Percentiles rank a stretch among this genome's conserved stretches.
phyloP scores from a whole-genome alignment of 1,284 basidiomycete species.

The Trametes polyzona region DNA sequence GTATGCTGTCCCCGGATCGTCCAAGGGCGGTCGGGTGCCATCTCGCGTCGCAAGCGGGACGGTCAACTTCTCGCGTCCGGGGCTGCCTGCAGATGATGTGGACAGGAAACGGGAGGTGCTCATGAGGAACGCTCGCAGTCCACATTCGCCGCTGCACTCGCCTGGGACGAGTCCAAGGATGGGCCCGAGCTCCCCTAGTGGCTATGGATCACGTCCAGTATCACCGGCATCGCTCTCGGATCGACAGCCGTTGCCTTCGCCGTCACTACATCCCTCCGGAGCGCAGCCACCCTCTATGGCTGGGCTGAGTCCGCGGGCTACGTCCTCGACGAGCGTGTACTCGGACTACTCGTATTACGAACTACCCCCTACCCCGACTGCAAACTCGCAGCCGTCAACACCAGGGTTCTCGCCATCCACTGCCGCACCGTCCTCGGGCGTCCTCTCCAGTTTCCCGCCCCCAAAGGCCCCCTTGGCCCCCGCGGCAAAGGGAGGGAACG shows the following conservation, averaged over 20 bases:
- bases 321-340: conserved; percentile 54
- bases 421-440: conserved; percentile 17
- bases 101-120: conserved; percentile 64
- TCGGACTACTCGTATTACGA: conserved; percentile 70
- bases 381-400: conserved; percentile 14
- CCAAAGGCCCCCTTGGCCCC: conserved; percentile 5
- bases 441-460: not conserved
- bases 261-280: not conserved
- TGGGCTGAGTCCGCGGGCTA: conserved; percentile 5
- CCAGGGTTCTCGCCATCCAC: conserved; percentile 14
- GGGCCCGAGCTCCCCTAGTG: conserved; percentile 6
- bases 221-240: conserved; percentile 18
- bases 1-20: conserved; percentile 39
- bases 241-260: conserved; percentile 2
- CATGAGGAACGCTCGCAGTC: conserved; percentile 52
- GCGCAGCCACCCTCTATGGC: not conserved
- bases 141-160: conserved; percentile 16
- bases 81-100: conserved; percentile 50
- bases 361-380: conserved; percentile 34
- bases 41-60: conserved; percentile 25
- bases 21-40: conserved; percentile 18
- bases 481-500: not conserved
- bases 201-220: conserved; percentile 3
- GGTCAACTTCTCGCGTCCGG: conserved; percentile 60
- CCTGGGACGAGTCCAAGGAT: conserved; percentile 12